Base-by-base conservation (phyloP, 192 early-diverging fungal species). In the Linnemannia schmuckeri region DNA sequence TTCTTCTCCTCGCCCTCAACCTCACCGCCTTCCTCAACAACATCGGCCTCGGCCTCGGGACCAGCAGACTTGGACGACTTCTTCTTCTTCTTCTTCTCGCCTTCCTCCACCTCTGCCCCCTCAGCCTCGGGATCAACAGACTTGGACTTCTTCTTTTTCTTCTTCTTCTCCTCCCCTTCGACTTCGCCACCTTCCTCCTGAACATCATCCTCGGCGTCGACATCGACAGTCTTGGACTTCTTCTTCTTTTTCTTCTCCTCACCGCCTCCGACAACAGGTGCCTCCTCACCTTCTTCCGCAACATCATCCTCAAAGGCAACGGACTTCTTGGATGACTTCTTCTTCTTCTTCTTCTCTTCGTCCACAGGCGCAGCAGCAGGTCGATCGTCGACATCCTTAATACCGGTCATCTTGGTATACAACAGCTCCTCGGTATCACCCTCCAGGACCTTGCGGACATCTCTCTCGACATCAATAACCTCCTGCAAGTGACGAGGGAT, bases 401-500 rank as follows among this genome's bases (percentile, higher is more conserved):
- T 90, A 66, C 94, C 92, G 40, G 95, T 92, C 70, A 93, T 77
- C 89, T 92, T 85, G 69, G 82, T 80, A 57, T 81, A 81, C 22
- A 78, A 46, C 63, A 94, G 90, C 71, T 96, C 95, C 8, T 94
- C 92, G 6, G 92, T 93, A 54, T 95, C 90, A 17, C 96, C 97
- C 77, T 93, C 86, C 77, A 94, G 91, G 37, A 97, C 88, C 87
- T 93, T 93, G 57, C 92, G 88, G 24, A 95, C 93, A 80, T 98
- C 98, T 41, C 94, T 88, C 81, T 97, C 97, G 76, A 93, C 94
- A 84, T 98, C 96, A 69, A 94, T 91, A 55, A 98, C 97, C 79
- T 99, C 97, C 61, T 97, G 94, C 61, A 99, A 90, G 13, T 96
- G 96, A 5, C 96, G 92, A 30, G 98, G 98, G 66, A 99, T 97